Evolutionary conservation across 2,329 filamentous ascomycete genomes (phyloP).

Genomic region (Talaromyces sp.): DNA sequence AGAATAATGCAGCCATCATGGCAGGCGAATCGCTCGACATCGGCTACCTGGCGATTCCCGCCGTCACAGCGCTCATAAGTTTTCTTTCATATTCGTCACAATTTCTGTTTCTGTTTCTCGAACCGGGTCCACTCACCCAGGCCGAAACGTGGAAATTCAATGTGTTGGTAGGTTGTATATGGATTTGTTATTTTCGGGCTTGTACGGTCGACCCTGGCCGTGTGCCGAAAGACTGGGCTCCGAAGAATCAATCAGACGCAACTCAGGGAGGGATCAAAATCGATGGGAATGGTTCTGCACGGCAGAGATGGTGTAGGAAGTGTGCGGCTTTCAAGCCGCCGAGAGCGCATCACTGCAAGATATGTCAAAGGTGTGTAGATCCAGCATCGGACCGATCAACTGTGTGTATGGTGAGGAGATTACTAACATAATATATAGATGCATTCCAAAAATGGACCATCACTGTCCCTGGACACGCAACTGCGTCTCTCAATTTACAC

Average conservation of each 20-base stretch:
- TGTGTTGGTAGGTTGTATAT: conserved; percentile 50
- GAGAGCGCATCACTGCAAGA: conserved; percentile 62
- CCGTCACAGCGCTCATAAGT: conserved; percentile 52
- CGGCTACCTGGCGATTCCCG: conserved; percentile 49
- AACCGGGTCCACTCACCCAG: conserved; percentile 50
- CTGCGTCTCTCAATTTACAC: conserved; percentile 62
- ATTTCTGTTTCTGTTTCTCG: conserved; percentile 53
- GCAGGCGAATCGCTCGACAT: conserved; percentile 18
- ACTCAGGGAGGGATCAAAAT: not conserved
- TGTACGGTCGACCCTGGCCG: conserved; percentile 57
- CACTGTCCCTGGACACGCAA: conserved; percentile 66
- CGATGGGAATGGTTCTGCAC: conserved; percentile 21
- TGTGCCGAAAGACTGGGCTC: conserved; percentile 46
- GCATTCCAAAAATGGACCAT: conserved; percentile 63
- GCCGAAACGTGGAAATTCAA: conserved; percentile 55
- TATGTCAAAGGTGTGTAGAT: conserved; percentile 52
- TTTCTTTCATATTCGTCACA: conserved; percentile 61
- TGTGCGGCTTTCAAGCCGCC: conserved; percentile 61
- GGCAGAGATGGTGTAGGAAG: conserved; percentile 57
- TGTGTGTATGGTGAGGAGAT: not conserved
- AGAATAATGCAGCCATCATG: conserved; percentile 13
- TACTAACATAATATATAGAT: conserved; percentile 37
- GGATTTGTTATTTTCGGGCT: conserved; percentile 58
- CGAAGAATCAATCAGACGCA: conserved; percentile 15
- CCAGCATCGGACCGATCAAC: not conserved